Evolutionary conservation across 768 basidiomycete species (phyloP).

Genomic region (Podaxis carcinomalis): DNA sequence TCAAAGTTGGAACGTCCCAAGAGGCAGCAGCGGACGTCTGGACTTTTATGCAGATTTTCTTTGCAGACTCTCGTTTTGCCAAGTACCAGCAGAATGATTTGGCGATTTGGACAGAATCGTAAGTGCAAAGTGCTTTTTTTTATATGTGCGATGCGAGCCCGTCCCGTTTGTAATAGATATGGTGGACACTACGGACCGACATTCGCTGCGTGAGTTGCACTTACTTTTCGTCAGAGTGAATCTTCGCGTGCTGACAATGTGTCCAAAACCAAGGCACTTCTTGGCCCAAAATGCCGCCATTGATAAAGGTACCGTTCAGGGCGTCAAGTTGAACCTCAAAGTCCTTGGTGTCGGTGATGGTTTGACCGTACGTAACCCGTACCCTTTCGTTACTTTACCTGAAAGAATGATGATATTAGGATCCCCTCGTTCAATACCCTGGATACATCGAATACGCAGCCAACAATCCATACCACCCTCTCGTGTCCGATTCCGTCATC

Average conservation of each 20-base stretch:
- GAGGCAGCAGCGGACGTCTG: slow-evolving; percentile 55
- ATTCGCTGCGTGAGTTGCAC: slow-evolving; percentile 46
- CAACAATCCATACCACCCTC: slow-evolving; percentile 52
- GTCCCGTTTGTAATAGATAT: slow-evolving; percentile 40
- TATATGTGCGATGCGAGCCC: neutral
- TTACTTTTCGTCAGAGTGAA: neutral
- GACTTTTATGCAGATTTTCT: slow-evolving; percentile 61
- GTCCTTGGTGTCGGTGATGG: slow-evolving; percentile 62
- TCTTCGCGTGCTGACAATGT: neutral
- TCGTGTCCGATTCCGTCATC: slow-evolving; percentile 42
- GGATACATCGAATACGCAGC: slow-evolving; percentile 53
- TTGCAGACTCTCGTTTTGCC: slow-evolving; percentile 49
- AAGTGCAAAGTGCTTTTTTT: slow-evolving; percentile 11
- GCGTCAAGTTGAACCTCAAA: slow-evolving; percentile 53
- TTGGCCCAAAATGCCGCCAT: slow-evolving; percentile 57
- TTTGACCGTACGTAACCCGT: slow-evolving; percentile 38
- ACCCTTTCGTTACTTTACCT: neutral
- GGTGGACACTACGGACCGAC: slow-evolving; percentile 70
- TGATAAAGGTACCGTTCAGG: slow-evolving; percentile 36
- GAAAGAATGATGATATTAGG: slow-evolving; percentile 17
- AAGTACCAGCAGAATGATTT: slow-evolving; percentile 41
- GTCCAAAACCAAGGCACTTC: slow-evolving; percentile 37
- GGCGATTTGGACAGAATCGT: slow-evolving; percentile 65
- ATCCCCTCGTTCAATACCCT: slow-evolving; percentile 50
- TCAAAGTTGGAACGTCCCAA: slow-evolving; percentile 45